A percentile compares a stretch with the other conserved stretches of the same genome.
Evolutionary conservation across 2,329 filamentous ascomycete species (phyloP).

Genomic region (Trichoderma arundinaceum): DNA sequence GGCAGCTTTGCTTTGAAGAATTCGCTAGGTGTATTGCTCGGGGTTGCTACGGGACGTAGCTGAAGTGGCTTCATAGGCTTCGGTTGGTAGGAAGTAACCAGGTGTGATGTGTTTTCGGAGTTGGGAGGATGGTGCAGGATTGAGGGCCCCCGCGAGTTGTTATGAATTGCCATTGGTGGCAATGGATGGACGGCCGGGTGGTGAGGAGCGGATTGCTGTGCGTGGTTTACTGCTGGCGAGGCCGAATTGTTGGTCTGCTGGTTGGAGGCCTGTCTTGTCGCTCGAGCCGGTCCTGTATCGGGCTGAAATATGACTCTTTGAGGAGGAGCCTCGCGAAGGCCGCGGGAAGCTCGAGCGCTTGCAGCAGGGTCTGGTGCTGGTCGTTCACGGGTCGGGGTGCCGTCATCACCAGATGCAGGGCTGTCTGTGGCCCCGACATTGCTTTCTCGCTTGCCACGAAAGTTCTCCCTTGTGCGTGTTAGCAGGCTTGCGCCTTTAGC

Average conservation of each 20-base stretch:
- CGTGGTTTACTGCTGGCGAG: slow-evolving; percentile 39
- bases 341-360: slow-evolving; percentile 64
- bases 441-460: slow-evolving; percentile 55
- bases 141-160: slow-evolving; percentile 51
- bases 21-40: slow-evolving; percentile 72
- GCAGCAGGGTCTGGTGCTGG: slow-evolving; percentile 58
- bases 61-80: slow-evolving; percentile 65
- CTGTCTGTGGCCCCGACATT: slow-evolving; percentile 61
- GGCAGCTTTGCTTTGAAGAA: slow-evolving; percentile 59
- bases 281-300: slow-evolving; percentile 69
- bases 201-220: slow-evolving; percentile 37
- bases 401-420: slow-evolving; percentile 65
- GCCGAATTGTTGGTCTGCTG: slow-evolving; percentile 45
- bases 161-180: slow-evolving; percentile 41
- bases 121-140: slow-evolving; percentile 59
- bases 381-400: slow-evolving; percentile 62
- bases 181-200: slow-evolving; percentile 45
- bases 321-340: slow-evolving; percentile 80
- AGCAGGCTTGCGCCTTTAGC: slow-evolving; percentile 84
- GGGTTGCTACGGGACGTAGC: slow-evolving; percentile 75
- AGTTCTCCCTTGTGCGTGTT: slow-evolving; percentile 80
- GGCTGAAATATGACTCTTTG: slow-evolving; percentile 86
- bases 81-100: slow-evolving; percentile 74
- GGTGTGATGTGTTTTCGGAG: slow-evolving; percentile 61
- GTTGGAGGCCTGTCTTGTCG: slow-evolving; percentile 62